Evolutionary conservation across 208 protist genomes (phyloP), one percentile per base, ranked within the genome.

Genomic region (Crithidia thermophila): DNA sequence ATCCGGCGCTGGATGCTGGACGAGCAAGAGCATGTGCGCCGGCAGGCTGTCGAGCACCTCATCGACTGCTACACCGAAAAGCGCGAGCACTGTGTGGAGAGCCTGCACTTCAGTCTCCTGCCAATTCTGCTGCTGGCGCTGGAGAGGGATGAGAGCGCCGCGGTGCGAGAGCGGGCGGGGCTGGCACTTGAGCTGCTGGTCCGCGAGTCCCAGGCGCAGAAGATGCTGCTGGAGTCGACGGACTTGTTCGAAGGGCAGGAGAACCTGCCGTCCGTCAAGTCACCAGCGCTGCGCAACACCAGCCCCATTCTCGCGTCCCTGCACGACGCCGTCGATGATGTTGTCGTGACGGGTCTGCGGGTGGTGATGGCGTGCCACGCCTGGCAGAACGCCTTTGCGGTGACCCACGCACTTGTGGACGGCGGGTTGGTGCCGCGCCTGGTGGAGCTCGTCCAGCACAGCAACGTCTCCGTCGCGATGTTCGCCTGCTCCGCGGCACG

Each of bases 41-140:
- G 70, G 14, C 90, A 95, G 59, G 90, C 85, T 0, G 67, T 86
- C 7, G 69, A 93, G 28, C 68, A 89, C 30, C 59, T 95, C 4
- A 68, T 92, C 27, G 87, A 91, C 57, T 57, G 88, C 13, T 93
- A 93, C 75, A 73, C 77, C 8, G 71, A 89, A 55, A 78, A 90
- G 58, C 74, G 87, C 2, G 90, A 93, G 67, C 75, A 93, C 64
- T 69, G 73, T 30, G 64, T 84, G 20, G 50, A 60, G 36, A 91
- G 87, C 57, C 69, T 95, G 20, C 20, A 30, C 1, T 85, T 85
- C 37, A 78, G 74, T n/a, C 36, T 85, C 23, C 69, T 95, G 16
- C 76, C 80, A 13, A 58, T 87, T 14, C 47, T 95, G 42, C 57
- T 95, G 30, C 79, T 76, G 2, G 84, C 79, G 18, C 53, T 90